Evolutionary conservation across 164 flowering plant genomes (phyloP), one percentile per base, ranked within the genome.

Genomic region (Berberis vulgaris): DNA sequence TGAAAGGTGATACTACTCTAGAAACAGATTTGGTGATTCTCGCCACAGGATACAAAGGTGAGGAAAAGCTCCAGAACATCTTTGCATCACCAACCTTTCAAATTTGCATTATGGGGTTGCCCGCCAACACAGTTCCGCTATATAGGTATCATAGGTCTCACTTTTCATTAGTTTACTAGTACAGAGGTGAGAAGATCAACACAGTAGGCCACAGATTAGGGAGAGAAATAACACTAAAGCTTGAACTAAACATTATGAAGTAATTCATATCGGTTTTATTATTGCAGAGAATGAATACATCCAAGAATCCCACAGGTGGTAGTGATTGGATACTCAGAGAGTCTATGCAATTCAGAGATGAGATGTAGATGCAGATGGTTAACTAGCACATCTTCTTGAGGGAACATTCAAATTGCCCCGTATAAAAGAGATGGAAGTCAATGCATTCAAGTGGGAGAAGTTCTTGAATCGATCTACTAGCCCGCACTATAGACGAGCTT

Each of bases 41-140:
- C 41, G 88, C 84, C 6, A 86, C 88, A 4, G 92, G 92, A 1
- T 89, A 66, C 64, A 79, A 52, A 41, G 83, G 85, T 12, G 84
- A 79, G 41, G 54, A 67, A 9, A 86, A 84, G 81, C 84, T 89
- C 42, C 77, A 65, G 65, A 60, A 71, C 67, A 70, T 81, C 5
- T 86, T 86, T 61, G 59, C 47, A 44, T 86, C 86, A 0, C 69
- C 70, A 7, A 59, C 71, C 13, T 83, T 83, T 56, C 70, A 74
- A 50, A 68, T 73, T 11, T 52, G 2, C 65, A 67, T 86, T 0
- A 38, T 54, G 8, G 84, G 81, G 0, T 74, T 83, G 26, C 60
- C 75, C 2, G 64, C 62, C 45, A 10, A 73, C 5, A 52, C 73
- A 10, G 45, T 80, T 64, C 87, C 83, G 0, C 78, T 86, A 4